These are phyloP conservation scores for Aspergillus affinis DNA, from an alignment of 495 filamentous ascomycete genomes.

Conservation along the genomic window DNA sequence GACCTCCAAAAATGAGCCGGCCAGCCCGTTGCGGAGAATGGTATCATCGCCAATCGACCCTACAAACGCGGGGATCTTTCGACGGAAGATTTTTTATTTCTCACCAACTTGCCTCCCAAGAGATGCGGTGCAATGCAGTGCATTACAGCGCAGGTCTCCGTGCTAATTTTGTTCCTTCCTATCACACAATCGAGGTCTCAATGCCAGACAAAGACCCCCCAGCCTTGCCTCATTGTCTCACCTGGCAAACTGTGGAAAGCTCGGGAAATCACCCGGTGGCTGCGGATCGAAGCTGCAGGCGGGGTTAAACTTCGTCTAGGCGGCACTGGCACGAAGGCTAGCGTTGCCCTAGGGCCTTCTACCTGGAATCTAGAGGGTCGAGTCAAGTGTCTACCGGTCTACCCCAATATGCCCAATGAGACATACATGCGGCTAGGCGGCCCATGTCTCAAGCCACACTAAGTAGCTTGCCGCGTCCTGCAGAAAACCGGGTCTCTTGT, in stretches of 20 bases:
- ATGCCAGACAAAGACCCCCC: neutral
- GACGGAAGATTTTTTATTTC: neutral
- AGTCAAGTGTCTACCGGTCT: neutral
- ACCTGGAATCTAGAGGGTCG: neutral
- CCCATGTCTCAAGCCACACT: constrained; percentile 8
- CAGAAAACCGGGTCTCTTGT: constrained; percentile 4
- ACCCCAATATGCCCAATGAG: constrained; percentile 9
- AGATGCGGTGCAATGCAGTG: neutral
- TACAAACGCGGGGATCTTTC: neutral
- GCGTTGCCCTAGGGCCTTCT: neutral
- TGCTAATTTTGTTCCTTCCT: neutral
- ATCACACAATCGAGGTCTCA: neutral
- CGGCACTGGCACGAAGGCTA: neutral
- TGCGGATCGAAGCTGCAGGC: neutral
- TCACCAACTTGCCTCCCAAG: neutral
- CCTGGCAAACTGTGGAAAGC: neutral
- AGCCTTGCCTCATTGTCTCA: constrained; percentile 10
- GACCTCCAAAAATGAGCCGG: constrained; percentile 1
- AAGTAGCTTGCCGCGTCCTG: neutral
- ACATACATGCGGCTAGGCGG: constrained; percentile 14
- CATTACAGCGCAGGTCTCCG: neutral
- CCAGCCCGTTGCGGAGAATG: neutral
- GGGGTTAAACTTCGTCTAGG: neutral
- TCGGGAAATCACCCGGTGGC: neutral
- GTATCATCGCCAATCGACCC: neutral